Base-by-base conservation (phyloP, 2,329 filamentous ascomycete species). In the Uncinocarpus reesii region DNA sequence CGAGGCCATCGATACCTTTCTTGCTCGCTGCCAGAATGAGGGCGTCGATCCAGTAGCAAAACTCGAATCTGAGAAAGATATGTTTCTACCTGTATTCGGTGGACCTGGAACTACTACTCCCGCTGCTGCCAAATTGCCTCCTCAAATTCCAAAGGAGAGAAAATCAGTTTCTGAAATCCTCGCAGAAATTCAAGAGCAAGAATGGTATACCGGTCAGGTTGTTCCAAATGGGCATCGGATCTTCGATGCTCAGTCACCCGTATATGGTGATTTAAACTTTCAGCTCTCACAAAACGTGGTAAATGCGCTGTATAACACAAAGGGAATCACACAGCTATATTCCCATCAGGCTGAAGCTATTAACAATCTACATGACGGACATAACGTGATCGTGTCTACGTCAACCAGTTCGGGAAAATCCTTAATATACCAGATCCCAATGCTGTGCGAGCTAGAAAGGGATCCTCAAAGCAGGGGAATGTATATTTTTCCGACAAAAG, bases 401-500 rank as follows among this genome's bases (percentile, higher is more conserved):
- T 94, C 90, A 0, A 98, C 92, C 0, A 94, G 86, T 61, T 98
- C 92, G 1, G 92, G 92, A 8, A 98, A 98, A 65, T 95, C 88
- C 4, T 71, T 98, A n/a, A 95, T 98, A 52, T 98, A 96, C 60
- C 92, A 98, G 60, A 76, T 98, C 13, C 92, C 92, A 0, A 87
- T 98, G 37, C 69, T 98, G 8, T 81, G 94, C 60, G 84, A 86
- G 42, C 70, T 98, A 1, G 90, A 98, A 64, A 72, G 79, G 45
- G 84, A 96, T 58, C 70, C 66, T 1, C 73, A 81, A 48, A 85
- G 86, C 7, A 75, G 92, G 57, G 92, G 92, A 2, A 87, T 98
- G 81, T 96, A 95, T 62, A 95, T 98, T 29, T 98, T 98, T 52
- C 92, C 92, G 0, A 98, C 92, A 0, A 98, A 98, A 67, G 92